Evolutionary conservation across 495 filamentous ascomycete species (phyloP), one percentile per base, ranked within the genome.

Genomic region (Penicilliopsis zonata): DNA sequence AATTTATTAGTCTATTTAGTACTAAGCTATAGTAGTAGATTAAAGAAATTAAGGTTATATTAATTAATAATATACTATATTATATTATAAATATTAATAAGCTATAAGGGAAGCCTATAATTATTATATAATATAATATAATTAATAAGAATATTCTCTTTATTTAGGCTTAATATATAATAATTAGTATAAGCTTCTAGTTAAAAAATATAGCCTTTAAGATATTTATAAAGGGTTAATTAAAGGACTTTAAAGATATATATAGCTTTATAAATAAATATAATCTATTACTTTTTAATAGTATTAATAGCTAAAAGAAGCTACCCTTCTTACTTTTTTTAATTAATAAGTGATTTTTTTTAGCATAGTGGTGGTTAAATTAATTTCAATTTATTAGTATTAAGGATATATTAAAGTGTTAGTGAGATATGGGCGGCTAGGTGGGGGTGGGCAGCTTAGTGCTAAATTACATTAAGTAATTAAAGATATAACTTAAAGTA

Each of bases 401-500:
- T n/a, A n/a, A n/a, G n/a, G n/a, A n/a, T n/a, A n/a, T n/a, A 24
- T 24, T 24, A 24, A 24, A n/a, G 7, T 7, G 21, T 24, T 24
- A 24, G n/a, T 24, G 21, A 24, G 21, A 24, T 24, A 24, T 7
- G 21, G n/a, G n/a, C 21, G n/a, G 21, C n/a, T 24, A 24, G 21
- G n/a, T 24, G n/a, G n/a, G n/a, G 21, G 7, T n/a, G 21, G 21
- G 21, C 21, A 24, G 7, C n/a, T 24, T 24, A n/a, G n/a, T 24
- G n/a, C 7, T 24, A n/a, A n/a, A 24, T 24, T 24, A 24, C 21
- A n/a, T 24, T 24, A 24, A 24, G 21, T 7, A 7, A 7, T 24
- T 24, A 24, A n/a, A 7, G 50, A 32, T 9, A 32, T 32, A 18
- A 3, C 21, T 3, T 22, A 32, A 18, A 9, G 9, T 18, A 18